A percentile compares a stretch with the other conserved stretches of the same genome.
Evolutionary conservation across 176 grass and related monocot genomes (phyloP).

Genomic region (Melocanna baccifera): DNA sequence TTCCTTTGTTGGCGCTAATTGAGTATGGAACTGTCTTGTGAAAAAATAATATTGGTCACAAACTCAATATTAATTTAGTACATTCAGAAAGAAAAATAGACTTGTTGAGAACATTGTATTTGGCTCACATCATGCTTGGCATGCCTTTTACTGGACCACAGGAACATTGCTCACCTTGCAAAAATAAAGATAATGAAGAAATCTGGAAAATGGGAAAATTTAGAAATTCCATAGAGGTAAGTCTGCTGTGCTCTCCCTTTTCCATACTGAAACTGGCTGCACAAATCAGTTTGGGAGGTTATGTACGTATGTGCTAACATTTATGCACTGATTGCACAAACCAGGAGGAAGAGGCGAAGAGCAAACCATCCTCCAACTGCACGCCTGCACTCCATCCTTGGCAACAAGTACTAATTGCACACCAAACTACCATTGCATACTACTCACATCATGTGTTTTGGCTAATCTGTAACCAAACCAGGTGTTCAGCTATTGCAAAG

Average conservation of each 20-base stretch:
- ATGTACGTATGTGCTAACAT: too few species aligned
- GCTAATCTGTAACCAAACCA: slow-evolving; percentile 33
- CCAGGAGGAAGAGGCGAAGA: slow-evolving; percentile 49
- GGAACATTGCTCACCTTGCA: slow-evolving; percentile 81
- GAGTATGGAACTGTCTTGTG: not conserved
- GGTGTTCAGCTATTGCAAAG: slow-evolving; percentile 82
- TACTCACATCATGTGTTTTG: slow-evolving; percentile 5
- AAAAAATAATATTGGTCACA: slow-evolving; percentile 2
- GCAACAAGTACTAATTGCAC: slow-evolving; percentile 52
- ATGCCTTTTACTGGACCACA: slow-evolving; percentile 28
- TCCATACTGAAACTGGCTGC: too few species aligned
- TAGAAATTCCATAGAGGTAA: slow-evolving; percentile 91
- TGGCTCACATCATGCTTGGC: not conserved
- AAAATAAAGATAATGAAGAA: slow-evolving; percentile 95
- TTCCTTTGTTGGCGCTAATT: slow-evolving; percentile 3
- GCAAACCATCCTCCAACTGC: slow-evolving; percentile 51
- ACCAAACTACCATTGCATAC: not conserved
- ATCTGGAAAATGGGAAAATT: slow-evolving; percentile 74
- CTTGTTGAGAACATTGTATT: slow-evolving; percentile 7
- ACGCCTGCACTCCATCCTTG: slow-evolving; percentile 51
- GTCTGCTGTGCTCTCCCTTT: slow-evolving; percentile 8
- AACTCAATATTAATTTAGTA: not conserved
- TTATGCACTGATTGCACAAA: too few species aligned
- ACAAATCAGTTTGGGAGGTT: not conserved
- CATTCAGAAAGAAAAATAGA: not conserved